Evolutionary conservation across 495 filamentous ascomycete species (phyloP).

Genomic region (Pseudevernia furfuracea): DNA sequence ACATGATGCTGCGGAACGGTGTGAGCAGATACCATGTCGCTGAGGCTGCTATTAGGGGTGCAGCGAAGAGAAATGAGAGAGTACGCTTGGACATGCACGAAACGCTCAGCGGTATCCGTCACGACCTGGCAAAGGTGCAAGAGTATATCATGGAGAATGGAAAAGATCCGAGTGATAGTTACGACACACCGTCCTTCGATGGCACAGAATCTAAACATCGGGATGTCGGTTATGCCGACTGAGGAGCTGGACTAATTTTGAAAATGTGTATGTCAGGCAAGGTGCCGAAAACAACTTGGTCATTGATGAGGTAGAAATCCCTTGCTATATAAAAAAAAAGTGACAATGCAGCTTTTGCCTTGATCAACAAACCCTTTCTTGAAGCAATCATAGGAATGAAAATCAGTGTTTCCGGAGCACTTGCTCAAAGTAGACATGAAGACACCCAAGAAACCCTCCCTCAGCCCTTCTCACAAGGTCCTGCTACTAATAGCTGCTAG

Average conservation of each 20-base stretch:
- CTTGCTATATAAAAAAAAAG: too few relatives aligned
- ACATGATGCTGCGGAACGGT: conserved; percentile 64
- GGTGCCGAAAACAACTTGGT: too few relatives aligned
- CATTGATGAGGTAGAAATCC: too few relatives aligned
- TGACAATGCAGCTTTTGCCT: too few relatives aligned
- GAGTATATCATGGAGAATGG: conserved; percentile 45
- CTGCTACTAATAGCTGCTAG: too few relatives aligned
- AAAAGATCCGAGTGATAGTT: conserved; percentile 50
- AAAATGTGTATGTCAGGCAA: not conserved
- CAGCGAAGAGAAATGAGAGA: conserved; percentile 42
- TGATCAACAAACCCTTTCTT: too few relatives aligned
- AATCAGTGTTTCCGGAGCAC: too few relatives aligned
- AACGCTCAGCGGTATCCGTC: conserved; percentile 41
- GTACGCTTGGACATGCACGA: conserved; percentile 42
- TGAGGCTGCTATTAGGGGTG: conserved; percentile 47
- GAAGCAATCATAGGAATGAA: too few relatives aligned
- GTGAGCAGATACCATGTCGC: conserved; percentile 59
- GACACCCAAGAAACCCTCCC: too few relatives aligned
- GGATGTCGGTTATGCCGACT: conserved; percentile 25
- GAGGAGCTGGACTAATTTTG: not conserved
- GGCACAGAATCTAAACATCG: conserved; percentile 27
- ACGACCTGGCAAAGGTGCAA: conserved; percentile 43
- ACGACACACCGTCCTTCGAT: conserved; percentile 44
- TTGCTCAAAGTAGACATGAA: too few relatives aligned
- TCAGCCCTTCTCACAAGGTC: too few relatives aligned